A percentile compares a stretch with the other conserved stretches of the same genome.
Evolutionary conservation across 1,284 basidiomycete species (phyloP).

Genomic region (Cryptococcus sp.): DNA sequence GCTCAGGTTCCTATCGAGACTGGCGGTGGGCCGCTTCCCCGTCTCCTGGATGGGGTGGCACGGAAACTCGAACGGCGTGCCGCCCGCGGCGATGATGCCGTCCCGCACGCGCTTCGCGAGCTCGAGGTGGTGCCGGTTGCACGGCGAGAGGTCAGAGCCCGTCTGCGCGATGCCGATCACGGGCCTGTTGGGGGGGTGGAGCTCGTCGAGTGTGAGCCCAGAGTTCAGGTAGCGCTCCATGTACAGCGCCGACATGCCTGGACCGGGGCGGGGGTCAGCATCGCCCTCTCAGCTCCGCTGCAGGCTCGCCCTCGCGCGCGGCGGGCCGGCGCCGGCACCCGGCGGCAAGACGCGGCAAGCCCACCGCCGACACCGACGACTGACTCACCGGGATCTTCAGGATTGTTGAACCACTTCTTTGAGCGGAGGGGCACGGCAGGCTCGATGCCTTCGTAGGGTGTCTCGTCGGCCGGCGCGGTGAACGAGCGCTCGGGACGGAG

Average conservation of each 20-base stretch:
- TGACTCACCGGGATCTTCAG: constrained; percentile 35
- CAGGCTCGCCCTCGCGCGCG: too few relatives aligned
- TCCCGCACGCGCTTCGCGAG: constrained; percentile 49
- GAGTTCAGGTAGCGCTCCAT: constrained; percentile 48
- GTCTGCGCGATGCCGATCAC: constrained; percentile 79
- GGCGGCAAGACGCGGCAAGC: too few relatives aligned
- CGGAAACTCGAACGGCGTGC: constrained; percentile 49
- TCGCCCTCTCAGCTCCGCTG: background rate
- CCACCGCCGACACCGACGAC: too few relatives aligned
- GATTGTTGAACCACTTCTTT: constrained; percentile 46
- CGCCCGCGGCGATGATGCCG: constrained; percentile 48
- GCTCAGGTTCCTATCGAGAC: constrained; percentile 45
- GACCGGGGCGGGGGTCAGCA: constrained; percentile 14
- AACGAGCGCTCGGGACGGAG: constrained; percentile 30
- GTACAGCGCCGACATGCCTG: constrained; percentile 38
- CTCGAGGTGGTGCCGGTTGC: constrained; percentile 46
- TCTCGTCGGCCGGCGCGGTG: constrained; percentile 34
- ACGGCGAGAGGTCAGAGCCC: constrained; percentile 45
- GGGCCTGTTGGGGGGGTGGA: constrained; percentile 64
- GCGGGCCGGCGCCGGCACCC: too few relatives aligned
- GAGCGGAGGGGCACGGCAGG: constrained; percentile 39
- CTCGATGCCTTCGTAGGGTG: constrained; percentile 33
- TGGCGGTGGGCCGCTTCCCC: constrained; percentile 48
- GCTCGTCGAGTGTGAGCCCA: constrained; percentile 32
- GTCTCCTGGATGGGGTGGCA: constrained; percentile 51